phyloP scores from a whole-genome alignment of 176 grass and related monocot species.

The Hordeum vulgare region MorexV3_pseudomolecules_assembly NC_058519.1:604891161-604891660 shows the following conservation, averaged over 20 bases:
- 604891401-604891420: slow-evolving; percentile 42
- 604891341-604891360: slow-evolving; percentile 64
- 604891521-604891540: neutral
- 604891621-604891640: neutral
- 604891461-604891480: neutral
- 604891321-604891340: slow-evolving; percentile 88
- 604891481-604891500: neutral
- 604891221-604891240: neutral
- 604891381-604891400: slow-evolving; percentile 86
- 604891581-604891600: neutral
- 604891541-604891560: neutral
- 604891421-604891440: neutral
- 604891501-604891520: neutral
- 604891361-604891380: slow-evolving; percentile 59
- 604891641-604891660: slow-evolving; percentile 38
- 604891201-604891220: neutral
- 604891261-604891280: slow-evolving; percentile 70
- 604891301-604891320: slow-evolving; percentile 74
- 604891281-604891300: slow-evolving; percentile 70
- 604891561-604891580: neutral
- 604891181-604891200: neutral
- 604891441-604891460: neutral
- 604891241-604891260: neutral
- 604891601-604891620: neutral
- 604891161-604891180: neutral